A percentile compares a stretch with the other conserved stretches of the same genome.
Evolutionary conservation across 2,329 filamentous ascomycete genomes (phyloP).

Genomic region (Penicillium sp.): DNA sequence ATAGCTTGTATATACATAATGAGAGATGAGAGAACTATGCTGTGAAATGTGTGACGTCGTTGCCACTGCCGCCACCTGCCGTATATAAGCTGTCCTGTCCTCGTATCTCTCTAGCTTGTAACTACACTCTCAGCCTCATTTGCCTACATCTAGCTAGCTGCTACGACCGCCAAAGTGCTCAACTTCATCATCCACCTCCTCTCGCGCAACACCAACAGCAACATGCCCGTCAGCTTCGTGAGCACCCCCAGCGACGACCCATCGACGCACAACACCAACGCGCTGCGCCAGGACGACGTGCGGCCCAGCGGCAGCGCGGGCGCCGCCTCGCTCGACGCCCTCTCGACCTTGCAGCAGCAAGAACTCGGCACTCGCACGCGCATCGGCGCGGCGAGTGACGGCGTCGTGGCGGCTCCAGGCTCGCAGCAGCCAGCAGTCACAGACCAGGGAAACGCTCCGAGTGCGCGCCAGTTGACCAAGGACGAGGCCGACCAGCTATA

Average conservation of each 20-base stretch:
- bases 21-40: no score
- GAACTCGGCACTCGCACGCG: conserved; percentile 14
- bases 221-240: conserved; percentile 10
- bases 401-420: conserved; percentile 18
- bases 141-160: not conserved
- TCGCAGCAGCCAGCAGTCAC: conserved; percentile 14
- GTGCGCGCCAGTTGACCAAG: conserved; percentile 30
- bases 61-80: conserved; percentile 2
- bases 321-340: conserved; percentile 16
- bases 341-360: conserved; percentile 12
- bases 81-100: no score
- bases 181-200: conserved; percentile 2
- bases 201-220: not conserved
- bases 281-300: conserved; percentile 3
- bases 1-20: no score
- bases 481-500: conserved; percentile 43
- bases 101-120: no score
- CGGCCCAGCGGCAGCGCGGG: conserved; percentile 18
- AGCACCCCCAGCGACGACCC: conserved; percentile 1
- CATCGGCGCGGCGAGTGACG: conserved; percentile 17
- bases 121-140: no score
- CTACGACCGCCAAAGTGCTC: not conserved
- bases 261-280: conserved; percentile 11
- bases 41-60: conserved; percentile 8
- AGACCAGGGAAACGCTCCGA: conserved; percentile 17